Base-by-base conservation (phyloP, 805 yeast species). In the Myxozyma udenii region DNA sequence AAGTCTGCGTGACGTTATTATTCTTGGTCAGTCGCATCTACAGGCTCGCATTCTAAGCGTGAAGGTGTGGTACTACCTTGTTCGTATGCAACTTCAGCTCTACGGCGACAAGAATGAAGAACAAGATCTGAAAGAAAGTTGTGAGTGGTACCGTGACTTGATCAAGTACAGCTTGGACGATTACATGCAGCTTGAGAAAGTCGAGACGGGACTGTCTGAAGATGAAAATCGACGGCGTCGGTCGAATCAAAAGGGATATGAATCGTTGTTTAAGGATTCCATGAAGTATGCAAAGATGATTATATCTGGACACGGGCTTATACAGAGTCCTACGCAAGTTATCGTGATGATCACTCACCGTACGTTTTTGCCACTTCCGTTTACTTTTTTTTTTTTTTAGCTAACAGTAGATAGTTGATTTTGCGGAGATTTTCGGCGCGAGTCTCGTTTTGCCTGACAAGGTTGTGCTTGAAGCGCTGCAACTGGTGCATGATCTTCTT, bases 41-140 rank as follows among this genome's bases (percentile, higher is more conserved):
- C 57, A 58, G 22, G 65, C 65, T 2, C 55, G 65, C 6, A 47
- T 61, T 19, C 37, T 62, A 30, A 61, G 64, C 37, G 55, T 61
- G n/a, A 62, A 62, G 37, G 55, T 65, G 7, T 62, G 65, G 65
- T 53, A 44, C 23, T 50, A 51, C 41, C 37, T 59, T 16, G 40
- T 53, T 12, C 44, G 57, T n/a, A 47, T 61, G 18, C 51, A 46
- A 18, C 37, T 50, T 7, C 18, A 28, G 32, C 9, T 28, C 14
- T 9, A 14, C 9, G 14, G 14, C 14, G 9, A 9, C 12, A 49
- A 22, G 22, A 33, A 42, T n/a, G 30, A 28, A 2, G 49, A 41
- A 9, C 22, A 23, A 21, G 41, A 47, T 9, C 28, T 56, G 2
- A 19, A 32, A 5, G 59, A 58, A 25, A 25, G 49, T 14, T 51